Evolutionary conservation across 345 rosid species (phyloP), one percentile per base, ranked within the genome.

Genomic region (Brassica carinata): DNA sequence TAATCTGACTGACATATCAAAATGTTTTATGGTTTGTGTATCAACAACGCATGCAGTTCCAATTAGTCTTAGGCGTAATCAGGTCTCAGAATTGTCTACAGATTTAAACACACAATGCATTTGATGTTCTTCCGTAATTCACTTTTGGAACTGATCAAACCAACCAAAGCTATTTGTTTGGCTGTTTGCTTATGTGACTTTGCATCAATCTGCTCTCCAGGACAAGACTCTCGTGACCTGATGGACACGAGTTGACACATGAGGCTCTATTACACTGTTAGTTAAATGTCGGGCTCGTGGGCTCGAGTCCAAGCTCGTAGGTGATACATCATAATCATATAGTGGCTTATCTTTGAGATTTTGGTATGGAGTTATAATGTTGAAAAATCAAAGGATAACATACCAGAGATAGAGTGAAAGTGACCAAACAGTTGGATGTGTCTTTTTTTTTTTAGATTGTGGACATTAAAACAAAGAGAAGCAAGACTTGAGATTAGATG

Each of bases 11-110:
- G 65, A 71, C 81, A 13, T 76, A 67, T 81, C 72, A 72, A 72
- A 76, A 81, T 81, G 77, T 81, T 77, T 72, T 64, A 77, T 81
- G 69, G 80, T 71, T 76, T 81, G 64, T 81, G 83, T 71, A 75
- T 76, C 76, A 68, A 38, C 76, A 68, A 38, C 19, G 64, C 33
- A 14, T 53, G 26, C 57, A 51, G 13, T 79, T 79, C 48, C 48
- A 9, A 45, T 45, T 45, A 45, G 53, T 40, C 48, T 40, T 2
- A 9, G 9, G 48, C n/a, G 53, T 45, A 45, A 45, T 13, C 55
- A 45, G 55, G 55, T 45, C 53, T 45, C 15, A 45, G 53, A 11
- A 38, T 38, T 38, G 43, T 8, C 43, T 38, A 31, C 26, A 23
- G 26, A 23, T 23, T 23, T 23, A 23, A 33, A 33, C 6, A 5